Base-by-base conservation (phyloP, 345 rosid genomes). In the Aquilaria yunnanensis region DNA sequence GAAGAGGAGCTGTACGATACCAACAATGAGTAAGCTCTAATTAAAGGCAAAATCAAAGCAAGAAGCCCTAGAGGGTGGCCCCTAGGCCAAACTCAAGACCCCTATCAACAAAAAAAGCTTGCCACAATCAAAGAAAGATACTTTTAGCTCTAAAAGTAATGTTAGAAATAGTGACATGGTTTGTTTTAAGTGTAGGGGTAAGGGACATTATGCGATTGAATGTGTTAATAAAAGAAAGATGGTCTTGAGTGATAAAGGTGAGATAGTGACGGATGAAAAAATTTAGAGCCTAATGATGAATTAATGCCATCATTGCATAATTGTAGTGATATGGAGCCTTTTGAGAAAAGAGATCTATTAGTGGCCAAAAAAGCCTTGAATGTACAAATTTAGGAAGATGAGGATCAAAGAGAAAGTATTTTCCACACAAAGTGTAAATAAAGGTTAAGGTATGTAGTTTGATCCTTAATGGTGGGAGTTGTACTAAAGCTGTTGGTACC, bases 401-500 rank as follows among this genome's bases (percentile, higher is more conserved):
- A 58, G 46, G 11, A 6, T 32, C 47, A 10, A 58, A 58, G 7
- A 29, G 9, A 37, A 58, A 10, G 31, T 23, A 23, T 23, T 23
- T 32, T 14, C 3, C 5, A 9, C 13, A 58, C 37, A 14, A 58
- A 16, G 10, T 37, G 16, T 14, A 58, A 58, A 6, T 37, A 2
- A 2, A 8, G 37, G 23, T 23, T 23, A 6, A 14, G 37, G 23
- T 23, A 23, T 23, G 23, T 23, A 23, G 23, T 23, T 23, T 23
- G 23, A 23, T 23, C 23, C 23, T 2, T 58, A 47, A 58, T 58
- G 61, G n/a, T 10, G 48, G 48, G 1, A 32, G 30, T 58, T 58
- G 61, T 43, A 58, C 61, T 32, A 58, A 58, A 4, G 46, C 37
- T 14, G 61, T 47, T 31, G 32, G 61, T 29, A 16, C 46, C 12